Conservation (phyloP, 2,329 filamentous ascomycete genomes). For the Ophiostoma sp. region DNA sequence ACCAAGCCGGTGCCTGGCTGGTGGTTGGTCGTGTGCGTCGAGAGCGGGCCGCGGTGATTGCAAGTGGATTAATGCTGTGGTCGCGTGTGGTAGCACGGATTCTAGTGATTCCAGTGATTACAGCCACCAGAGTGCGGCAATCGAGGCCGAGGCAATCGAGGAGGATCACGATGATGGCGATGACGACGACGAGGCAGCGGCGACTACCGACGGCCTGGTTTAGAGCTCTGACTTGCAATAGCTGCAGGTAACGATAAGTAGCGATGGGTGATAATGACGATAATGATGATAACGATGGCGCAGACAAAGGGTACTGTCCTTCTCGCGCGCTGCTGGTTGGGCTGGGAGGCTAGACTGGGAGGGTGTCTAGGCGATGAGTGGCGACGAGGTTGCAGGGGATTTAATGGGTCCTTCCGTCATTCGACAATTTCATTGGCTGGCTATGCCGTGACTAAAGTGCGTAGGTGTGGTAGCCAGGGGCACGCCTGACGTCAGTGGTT, state of each 20-base stretch:
- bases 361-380: not conserved
- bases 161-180: not conserved
- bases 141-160: not conserved
- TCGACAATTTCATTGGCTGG: not conserved
- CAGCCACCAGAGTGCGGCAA: not conserved
- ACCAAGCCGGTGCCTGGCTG: not conserved
- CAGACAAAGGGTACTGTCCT: not conserved
- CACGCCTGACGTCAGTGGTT: conserved; percentile 4
- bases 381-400: not conserved
- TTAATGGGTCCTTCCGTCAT: not conserved
- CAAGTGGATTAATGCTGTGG: not conserved
- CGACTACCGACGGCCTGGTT: not conserved
- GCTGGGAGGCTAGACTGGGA: not conserved
- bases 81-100: not conserved
- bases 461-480: not conserved
- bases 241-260: not conserved
- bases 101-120: not conserved
- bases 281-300: not conserved
- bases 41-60: not conserved
- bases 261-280: not conserved
- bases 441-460: not conserved
- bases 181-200: not conserved
- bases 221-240: not conserved
- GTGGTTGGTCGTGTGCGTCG: not conserved
- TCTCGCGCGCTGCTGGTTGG: not conserved